Evolutionary conservation across 768 basidiomycete genomes (phyloP).

Genomic region (Leccinellum albellum): DNA sequence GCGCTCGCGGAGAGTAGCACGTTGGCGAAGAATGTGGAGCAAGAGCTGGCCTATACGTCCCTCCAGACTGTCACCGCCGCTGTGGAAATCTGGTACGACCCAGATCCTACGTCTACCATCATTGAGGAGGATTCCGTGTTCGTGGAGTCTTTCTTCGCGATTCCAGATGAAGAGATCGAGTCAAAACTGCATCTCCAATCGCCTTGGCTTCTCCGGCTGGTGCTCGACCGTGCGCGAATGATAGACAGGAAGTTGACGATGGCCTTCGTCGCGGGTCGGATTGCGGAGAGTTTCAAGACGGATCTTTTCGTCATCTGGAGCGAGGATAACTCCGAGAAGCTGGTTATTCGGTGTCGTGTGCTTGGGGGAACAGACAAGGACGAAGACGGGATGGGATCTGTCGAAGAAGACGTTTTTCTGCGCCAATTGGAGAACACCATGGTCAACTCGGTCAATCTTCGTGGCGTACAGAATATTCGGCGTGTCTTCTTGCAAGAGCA

Average conservation of each 20-base stretch:
- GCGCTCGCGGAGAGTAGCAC: constrained; percentile 57
- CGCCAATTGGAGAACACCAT: constrained; percentile 95
- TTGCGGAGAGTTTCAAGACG: constrained; percentile 91
- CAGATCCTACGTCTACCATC: constrained; percentile 84
- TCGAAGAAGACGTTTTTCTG: constrained; percentile 95
- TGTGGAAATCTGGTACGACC: constrained; percentile 98
- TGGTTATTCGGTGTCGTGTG: constrained; percentile 95
- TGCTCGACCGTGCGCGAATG: constrained; percentile 96
- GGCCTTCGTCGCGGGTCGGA: constrained; percentile 89
- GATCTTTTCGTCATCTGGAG: constrained; percentile 98
- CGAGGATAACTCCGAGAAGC: constrained; percentile 97
- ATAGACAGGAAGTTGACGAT: constrained; percentile 95
- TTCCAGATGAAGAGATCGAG: constrained; percentile 95
- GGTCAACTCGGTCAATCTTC: constrained; percentile 91
- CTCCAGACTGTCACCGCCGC: constrained; percentile 91
- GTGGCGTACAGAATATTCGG: constrained; percentile 87
- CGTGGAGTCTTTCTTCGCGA: constrained; percentile 98
- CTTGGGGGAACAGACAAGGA: constrained; percentile 81
- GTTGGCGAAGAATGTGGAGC: constrained; percentile 86
- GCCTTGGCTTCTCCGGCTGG: constrained; percentile 95
- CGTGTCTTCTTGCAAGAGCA: constrained; percentile 92
- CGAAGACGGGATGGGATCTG: constrained; percentile 66
- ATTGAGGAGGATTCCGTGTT: constrained; percentile 96
- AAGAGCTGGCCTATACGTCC: constrained; percentile 91
- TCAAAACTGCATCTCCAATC: constrained; percentile 88